Base-by-base conservation (phyloP, 2,329 filamentous ascomycete species). In the Aspergillus ibericus region DNA sequence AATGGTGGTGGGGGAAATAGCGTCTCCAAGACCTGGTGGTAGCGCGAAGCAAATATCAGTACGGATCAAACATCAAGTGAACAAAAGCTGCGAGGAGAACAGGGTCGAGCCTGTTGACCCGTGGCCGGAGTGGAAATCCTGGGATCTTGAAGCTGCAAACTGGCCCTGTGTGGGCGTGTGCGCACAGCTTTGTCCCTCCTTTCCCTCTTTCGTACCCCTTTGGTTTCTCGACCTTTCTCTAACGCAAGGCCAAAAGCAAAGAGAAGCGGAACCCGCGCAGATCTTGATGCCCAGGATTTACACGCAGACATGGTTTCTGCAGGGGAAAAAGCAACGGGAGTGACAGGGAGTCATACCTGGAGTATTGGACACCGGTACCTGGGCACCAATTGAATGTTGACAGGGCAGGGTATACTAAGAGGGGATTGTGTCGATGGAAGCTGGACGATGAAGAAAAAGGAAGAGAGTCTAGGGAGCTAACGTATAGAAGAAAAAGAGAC, bases 1-100 rank as follows among this genome's bases (percentile, higher is more conserved):
- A 54, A 42, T 52, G 35, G 47, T 57, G 54, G 50, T 60, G 44
- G 47, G 36, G 56, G 53, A 47, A 58, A 59, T 59, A 59, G 61
- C 27, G 56, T 59, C 56, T 55, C 53, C 50, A 56, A 60, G 46
- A 55, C 63, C 61, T 66, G 58, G 53, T 62, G 61, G 63, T 68
- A 65, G 61, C 51, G 59, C 54, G 50, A 63, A 63, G 62, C 58
- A 61, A 49, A 35, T 49, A 55, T 61, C 59, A 68, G 63, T 63
- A 62, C 62, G 61, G 53, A 62, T 63, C 51, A 63, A 65, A 56
- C 61, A 67, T 44, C 54, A 49, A 58, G 48, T 29, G 35, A 38
- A 29, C 35, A 16, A 38, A 16, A 8, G 47, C 32, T 58, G 58
- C 52, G 52, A 57, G 54, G 47, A 48, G 42, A 54, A 50, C 58